These are phyloP conservation scores for Saururus chinensis DNA, from an alignment of 164 flowering plant species.

Conservation along the genomic window DNA sequence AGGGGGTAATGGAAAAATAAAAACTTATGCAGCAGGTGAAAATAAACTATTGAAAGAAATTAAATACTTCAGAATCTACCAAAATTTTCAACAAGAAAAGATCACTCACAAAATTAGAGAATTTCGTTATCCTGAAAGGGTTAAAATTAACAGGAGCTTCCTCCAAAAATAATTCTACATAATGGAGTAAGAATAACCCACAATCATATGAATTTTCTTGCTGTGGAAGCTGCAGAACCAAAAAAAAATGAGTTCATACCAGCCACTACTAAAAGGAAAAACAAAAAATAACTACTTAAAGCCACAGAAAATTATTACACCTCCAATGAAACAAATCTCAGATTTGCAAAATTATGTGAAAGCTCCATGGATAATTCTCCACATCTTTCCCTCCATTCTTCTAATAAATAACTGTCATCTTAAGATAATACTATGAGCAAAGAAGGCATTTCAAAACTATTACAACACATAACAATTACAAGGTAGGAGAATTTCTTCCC, in stretches of 20 bases:
- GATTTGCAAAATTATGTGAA: slow-evolving; percentile 39
- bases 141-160: slow-evolving; percentile 60
- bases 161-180: slow-evolving; percentile 70
- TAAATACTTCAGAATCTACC: not conserved
- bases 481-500: not conserved
- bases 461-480: too few relatives aligned
- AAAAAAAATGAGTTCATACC: not conserved
- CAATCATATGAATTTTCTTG: slow-evolving; percentile 93
- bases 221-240: slow-evolving; percentile 64
- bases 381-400: slow-evolving; percentile 91
- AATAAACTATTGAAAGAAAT: not conserved
- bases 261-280: not conserved
- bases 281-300: not conserved
- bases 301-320: slow-evolving; percentile 21
- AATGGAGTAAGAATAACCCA: slow-evolving; percentile 96
- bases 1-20: not conserved
- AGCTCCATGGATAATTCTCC: slow-evolving; percentile 49
- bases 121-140: slow-evolving; percentile 53
- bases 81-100: slow-evolving; percentile 1
- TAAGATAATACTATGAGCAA: not conserved
- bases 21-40: not conserved
- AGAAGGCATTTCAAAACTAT: not conserved
- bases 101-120: slow-evolving; percentile 63
- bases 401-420: slow-evolving; percentile 67
- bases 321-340: slow-evolving; percentile 83